Evolutionary conservation across 2,329 filamentous ascomycete species (phyloP), one percentile per base, ranked within the genome.

Genomic region (Teratosphaeria nubilosa): DNA sequence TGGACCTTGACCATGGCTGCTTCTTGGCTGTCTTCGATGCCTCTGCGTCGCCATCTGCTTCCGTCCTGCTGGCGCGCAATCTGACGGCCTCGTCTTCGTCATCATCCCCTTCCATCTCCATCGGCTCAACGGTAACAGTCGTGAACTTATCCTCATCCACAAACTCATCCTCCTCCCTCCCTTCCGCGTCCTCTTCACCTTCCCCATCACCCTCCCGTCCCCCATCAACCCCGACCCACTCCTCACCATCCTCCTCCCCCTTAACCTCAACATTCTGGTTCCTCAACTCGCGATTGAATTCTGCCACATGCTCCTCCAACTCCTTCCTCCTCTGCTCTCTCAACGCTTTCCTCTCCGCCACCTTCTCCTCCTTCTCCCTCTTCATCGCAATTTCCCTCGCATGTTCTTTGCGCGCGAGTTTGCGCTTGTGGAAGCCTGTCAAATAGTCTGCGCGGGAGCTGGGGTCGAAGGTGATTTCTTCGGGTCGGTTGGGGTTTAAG

Each of bases 371-470:
- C 54, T 86, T 84, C 53, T 86, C 90, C 70, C 82, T 85, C 73
- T 90, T 87, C 52, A 83, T 85, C 3, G 90, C 89, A 65, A 87
- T 80, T 65, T 94, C 90, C 69, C 94, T 88, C 1, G 92, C 92
- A 73, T 86, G 80, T 76, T 95, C 95, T 64, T 86, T 85, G 41
- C 94, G 83, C 72, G 90, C 87, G 56, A 88, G 77, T 74, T 96
- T 97, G 73, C 94, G 87, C 80, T 97, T 99, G 78, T 92, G 91
- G 75, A 99, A 99, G 2, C 94, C 94, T 0, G 91, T 96, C 59
- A 99, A 80, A 71, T 89, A 99, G 69, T 97, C 91, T 63, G 87
- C 78, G 63, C 94, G 86, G 52, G 88, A 88, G 61, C 81, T 80
- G 61, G 81, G 76, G 76, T 99, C 91, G 76, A 97, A 99, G 56